Base-by-base conservation (phyloP, 305 asterid genomes). In the Solanum hybrid region DNA sequence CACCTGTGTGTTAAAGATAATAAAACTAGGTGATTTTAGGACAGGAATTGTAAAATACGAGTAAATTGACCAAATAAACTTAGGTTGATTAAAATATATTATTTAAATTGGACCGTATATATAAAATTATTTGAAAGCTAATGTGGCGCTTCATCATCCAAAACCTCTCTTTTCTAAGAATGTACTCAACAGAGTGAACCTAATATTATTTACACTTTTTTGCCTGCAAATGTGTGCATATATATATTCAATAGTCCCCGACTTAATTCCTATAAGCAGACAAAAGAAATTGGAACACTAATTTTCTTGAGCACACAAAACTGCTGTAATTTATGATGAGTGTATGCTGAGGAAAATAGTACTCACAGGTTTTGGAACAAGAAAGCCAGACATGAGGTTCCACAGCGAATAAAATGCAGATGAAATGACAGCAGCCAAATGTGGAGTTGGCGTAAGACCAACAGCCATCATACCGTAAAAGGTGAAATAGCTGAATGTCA, bases 391-490 rank as follows among this genome's bases (percentile, higher is more conserved):
- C 89, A 94, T 93, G 88, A 96, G 97, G 93, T 96, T 96, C 99
- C 99, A 96, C 56, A 96, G 80, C n/a, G 99, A 96, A 92, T 96
- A 96, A 90, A 93, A 96, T 42, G 98, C 97, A 40, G 98, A 94
- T 76, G 99, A 95, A 85, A 96, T 90, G 6, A 96, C 96, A 0
- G 98, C 95, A 77, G 98, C 98, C 90, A 95, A 86, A 88, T 95
- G 91, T 91, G 94, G 98, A 51, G 90, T 94, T 22, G 99, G 95
- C 46, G 98, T 96, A 17, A 96, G 96, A 86, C 98, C 99, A 89
- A 96, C 94, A 66, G 96, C 97, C 99, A 97, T 96, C 98, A 97
- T 97, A 16, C 99, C 98, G 34, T 95, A 96, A 85, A 92, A 95
- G 86, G 98, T 97, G 94, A 94, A 97, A 94, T 96, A 96, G 85